Evolutionary conservation across 2,329 filamentous ascomycete genomes (phyloP), one percentile per base, ranked within the genome.

Genomic region (Cladophialophora carrionii): DNA sequence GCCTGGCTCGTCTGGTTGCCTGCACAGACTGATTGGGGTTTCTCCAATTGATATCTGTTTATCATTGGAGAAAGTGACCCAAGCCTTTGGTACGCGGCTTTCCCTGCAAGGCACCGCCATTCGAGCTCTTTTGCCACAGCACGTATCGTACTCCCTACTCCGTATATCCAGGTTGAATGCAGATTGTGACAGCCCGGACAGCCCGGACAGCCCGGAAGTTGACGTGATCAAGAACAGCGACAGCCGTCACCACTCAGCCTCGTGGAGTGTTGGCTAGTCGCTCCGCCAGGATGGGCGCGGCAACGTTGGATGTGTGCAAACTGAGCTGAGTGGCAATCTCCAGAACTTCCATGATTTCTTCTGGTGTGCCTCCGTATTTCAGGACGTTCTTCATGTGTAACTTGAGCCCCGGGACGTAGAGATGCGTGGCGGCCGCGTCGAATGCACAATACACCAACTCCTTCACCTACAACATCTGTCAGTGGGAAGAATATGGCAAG

Each of bases 361-460:
- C 77, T 4, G 77, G 75, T 0, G 77, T 80, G 0, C 78, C 80
- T 0, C 81, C 81, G 64, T 79, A 80, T 12, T 76, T 74, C 4
- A 83, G 70, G 26, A 80, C 81, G 67, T 83, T 83, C 62, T 76
- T 76, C 75, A 82, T 82, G 68, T 83, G 81, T 29, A 82, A 66
- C 64, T 82, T 83, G 52, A 82, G 68, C 0, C 81, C 81, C 0
- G 79, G 78, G 5, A 75, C 72, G 60, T 82, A 83, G 22, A 83
- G 74, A 70, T 83, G 81, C 14, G 81, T 83, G 6, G 79, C 75
- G 17, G 81, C 80, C 24, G 73, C 72, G 70, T 83, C 81, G 64
- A 83, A 81, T 1, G 80, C 81, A 64, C 80, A 82, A 66, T 81
- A 82, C 6, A 83, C 75, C 22, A 83, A 69, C 68, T 83, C 81